Conservation (phyloP, 2,329 filamentous ascomycete species). For the Dactylella cylindrospora region DNA sequence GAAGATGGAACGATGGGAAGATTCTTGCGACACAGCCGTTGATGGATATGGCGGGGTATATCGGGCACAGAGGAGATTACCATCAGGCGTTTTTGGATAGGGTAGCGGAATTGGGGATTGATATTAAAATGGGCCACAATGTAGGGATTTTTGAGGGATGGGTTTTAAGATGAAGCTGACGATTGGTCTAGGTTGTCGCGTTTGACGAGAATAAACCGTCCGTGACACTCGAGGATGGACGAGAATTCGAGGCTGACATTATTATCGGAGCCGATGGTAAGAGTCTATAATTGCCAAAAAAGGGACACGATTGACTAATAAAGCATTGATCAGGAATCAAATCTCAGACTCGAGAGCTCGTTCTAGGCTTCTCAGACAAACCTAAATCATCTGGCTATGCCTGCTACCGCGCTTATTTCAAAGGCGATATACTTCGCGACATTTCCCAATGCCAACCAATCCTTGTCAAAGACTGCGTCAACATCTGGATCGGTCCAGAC, state of each 20-base stretch:
- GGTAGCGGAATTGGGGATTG: conserved; percentile 53
- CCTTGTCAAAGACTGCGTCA: conserved; percentile 55
- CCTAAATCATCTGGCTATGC: conserved; percentile 60
- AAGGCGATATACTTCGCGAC: conserved; percentile 51
- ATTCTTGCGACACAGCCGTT: conserved; percentile 56
- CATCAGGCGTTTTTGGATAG: conserved; percentile 54
- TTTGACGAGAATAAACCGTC: conserved; percentile 52
- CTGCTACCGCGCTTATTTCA: conserved; percentile 58
- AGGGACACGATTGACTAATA: conserved; percentile 1
- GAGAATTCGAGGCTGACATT: conserved; percentile 55
- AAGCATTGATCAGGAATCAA: conserved; percentile 54
- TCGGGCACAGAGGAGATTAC: conserved; percentile 56
- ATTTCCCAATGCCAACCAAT: conserved; percentile 53
- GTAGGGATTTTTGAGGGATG: conserved; percentile 19
- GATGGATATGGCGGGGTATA: conserved; percentile 59
- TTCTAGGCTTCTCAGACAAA: conserved; percentile 59
- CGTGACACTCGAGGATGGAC: conserved; percentile 52
- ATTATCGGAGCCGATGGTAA: conserved; percentile 58
- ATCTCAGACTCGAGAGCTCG: conserved; percentile 57
- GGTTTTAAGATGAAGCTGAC: background rate
- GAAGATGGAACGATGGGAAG: conserved; percentile 57
- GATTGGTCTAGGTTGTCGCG: conserved; percentile 49
- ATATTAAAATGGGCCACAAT: conserved; percentile 53
- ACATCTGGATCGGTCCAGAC: conserved; percentile 56
- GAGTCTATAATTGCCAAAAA: background rate